A percentile compares a stretch with the other conserved stretches of the same genome.
Evolutionary conservation across 306 rosid genomes (phyloP).

Genomic region (Cucurbita ficifolia): DNA sequence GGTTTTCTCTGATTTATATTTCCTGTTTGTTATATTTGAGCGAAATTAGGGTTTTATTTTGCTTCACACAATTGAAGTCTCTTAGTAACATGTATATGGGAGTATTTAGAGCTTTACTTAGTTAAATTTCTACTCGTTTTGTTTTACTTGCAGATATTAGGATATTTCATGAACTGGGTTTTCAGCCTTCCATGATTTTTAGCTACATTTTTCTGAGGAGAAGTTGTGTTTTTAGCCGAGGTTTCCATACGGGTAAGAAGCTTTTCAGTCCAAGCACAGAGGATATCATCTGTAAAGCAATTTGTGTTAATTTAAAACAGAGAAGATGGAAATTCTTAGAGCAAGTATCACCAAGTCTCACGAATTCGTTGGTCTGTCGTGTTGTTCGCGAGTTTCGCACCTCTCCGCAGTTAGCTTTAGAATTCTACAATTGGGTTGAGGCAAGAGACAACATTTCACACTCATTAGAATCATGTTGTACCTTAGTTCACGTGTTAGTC

Average conservation of each 20-base stretch:
- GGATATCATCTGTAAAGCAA: conserved; percentile 30
- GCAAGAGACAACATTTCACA: conserved; percentile 12
- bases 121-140: background rate
- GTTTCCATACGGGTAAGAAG: conserved; percentile 23
- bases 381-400: conserved; percentile 30
- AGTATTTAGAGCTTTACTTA: background rate
- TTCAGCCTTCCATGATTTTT: conserved; percentile 15
- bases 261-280: conserved; percentile 26
- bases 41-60: background rate
- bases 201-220: conserved; percentile 11
- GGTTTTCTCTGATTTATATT: background rate
- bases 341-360: conserved; percentile 24
- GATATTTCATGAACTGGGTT: conserved; percentile 16
- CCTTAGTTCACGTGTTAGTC: conserved; percentile 40
- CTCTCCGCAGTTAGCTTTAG: conserved; percentile 30
- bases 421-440: conserved; percentile 32
- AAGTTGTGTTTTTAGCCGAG: conserved; percentile 4
- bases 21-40: background rate
- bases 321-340: conserved; percentile 36
- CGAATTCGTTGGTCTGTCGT: conserved; percentile 22
- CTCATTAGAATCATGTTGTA: conserved; percentile 25
- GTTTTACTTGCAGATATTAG: conserved; percentile 3
- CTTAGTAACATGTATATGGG: background rate
- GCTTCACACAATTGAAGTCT: background rate
- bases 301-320: conserved; percentile 33